Conservation (phyloP, 75 land plant species). For the Pinus taeda region DNA sequence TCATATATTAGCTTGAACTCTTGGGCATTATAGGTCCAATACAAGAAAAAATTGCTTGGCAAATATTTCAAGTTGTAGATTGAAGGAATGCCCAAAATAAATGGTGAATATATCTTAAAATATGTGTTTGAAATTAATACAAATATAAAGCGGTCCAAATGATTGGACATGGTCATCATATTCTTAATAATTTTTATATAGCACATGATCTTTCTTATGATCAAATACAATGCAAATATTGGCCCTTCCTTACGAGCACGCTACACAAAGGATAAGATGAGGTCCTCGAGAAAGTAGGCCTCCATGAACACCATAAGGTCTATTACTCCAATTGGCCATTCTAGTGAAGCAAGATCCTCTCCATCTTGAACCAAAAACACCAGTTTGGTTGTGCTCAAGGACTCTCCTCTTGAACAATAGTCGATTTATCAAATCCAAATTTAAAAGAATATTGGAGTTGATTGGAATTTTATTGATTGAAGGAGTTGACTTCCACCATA, state of each 20-base stretch:
- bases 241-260: conserved; percentile 32
- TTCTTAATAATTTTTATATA: conserved; percentile 34
- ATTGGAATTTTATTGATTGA: too few relatives aligned
- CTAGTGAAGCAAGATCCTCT: neutral
- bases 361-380: neutral
- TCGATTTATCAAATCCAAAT: too few relatives aligned
- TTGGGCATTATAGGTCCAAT: conserved; percentile 43
- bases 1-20: conserved; percentile 48
- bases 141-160: conserved; percentile 41
- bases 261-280: conserved; percentile 20
- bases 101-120: conserved; percentile 42
- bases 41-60: conserved; percentile 67
- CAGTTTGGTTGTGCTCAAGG: too few relatives aligned
- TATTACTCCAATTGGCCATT: neutral
- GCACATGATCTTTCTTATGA: conserved; percentile 45
- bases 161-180: conserved; percentile 54
- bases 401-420: too few relatives aligned
- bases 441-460: too few relatives aligned
- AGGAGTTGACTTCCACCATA: too few relatives aligned
- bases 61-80: conserved; percentile 46
- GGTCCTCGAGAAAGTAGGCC: neutral
- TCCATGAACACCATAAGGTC: conserved; percentile 6
- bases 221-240: conserved; percentile 62
- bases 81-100: conserved; percentile 40
- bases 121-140: conserved; percentile 32